A percentile compares a stretch with the other conserved stretches of the same genome.
phyloP scores from a whole-genome alignment of 345 rosid species.

The Pugionium cornutum region DNA sequence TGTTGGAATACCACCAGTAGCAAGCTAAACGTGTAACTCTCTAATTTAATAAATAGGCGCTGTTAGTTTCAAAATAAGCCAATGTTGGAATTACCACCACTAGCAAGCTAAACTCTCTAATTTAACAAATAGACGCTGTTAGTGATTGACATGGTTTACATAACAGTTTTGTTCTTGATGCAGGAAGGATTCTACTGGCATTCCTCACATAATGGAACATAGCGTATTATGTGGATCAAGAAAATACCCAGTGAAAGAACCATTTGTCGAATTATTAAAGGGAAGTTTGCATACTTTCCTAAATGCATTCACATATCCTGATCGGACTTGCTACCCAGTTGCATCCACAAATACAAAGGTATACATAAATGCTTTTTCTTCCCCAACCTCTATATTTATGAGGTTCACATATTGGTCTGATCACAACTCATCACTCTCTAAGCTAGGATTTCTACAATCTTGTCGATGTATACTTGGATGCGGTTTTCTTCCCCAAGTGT shows the following conservation, averaged over 20 bases:
- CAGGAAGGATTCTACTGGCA: conserved; percentile 95
- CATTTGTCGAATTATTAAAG: conserved; percentile 90
- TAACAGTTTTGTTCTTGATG: conserved; percentile 35
- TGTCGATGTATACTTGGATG: conserved; percentile 95
- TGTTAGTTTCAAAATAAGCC: background rate
- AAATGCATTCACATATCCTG: conserved; percentile 97
- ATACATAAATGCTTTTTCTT: background rate
- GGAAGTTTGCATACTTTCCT: conserved; percentile 93
- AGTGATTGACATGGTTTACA: background rate
- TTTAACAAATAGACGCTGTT: background rate
- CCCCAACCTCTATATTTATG: conserved; percentile 2
- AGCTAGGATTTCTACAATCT: conserved; percentile 90
- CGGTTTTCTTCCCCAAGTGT: conserved; percentile 97
- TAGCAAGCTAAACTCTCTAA: background rate
- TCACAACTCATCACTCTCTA: conserved; percentile 38
- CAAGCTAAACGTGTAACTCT: background rate
- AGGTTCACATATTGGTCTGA: conserved; percentile 1
- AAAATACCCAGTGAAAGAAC: conserved; percentile 95
- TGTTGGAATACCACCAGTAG: background rate
- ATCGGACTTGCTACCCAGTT: conserved; percentile 96
- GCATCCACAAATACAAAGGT: conserved; percentile 97
- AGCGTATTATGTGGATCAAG: conserved; percentile 95
- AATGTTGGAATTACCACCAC: no score
- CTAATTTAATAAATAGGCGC: background rate
- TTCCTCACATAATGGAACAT: conserved; percentile 97